phyloP scores from a whole-genome alignment of 2,329 filamentous ascomycete species.

The Didymella keratinophila region DNA sequence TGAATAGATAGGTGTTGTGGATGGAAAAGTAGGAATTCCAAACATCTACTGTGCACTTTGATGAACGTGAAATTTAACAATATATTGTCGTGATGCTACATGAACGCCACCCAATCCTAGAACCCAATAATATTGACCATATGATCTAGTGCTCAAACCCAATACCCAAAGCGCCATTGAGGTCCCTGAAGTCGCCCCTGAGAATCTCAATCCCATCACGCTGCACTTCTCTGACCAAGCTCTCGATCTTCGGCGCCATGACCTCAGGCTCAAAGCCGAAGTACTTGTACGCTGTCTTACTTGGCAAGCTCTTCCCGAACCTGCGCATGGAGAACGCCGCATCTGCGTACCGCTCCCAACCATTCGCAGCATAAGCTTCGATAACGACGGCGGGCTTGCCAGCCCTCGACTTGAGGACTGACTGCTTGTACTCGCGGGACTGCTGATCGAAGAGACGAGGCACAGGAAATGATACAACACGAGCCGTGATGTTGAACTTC shows the following conservation, averaged over 20 bases:
- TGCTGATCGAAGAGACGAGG: not conserved
- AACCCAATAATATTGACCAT: too few species aligned
- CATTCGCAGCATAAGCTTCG: not conserved
- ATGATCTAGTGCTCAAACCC: constrained; percentile 17
- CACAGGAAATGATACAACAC: not conserved
- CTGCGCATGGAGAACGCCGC: not conserved
- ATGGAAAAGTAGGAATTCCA: too few species aligned
- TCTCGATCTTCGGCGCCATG: constrained; percentile 52
- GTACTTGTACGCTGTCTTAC: constrained; percentile 55
- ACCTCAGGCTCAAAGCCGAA: constrained; percentile 61
- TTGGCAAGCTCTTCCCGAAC: not conserved
- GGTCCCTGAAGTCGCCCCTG: constrained; percentile 22
- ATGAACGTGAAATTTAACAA: not conserved
- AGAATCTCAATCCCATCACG: constrained; percentile 38
- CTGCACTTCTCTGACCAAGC: constrained; percentile 47
- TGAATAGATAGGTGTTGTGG: too few species aligned
- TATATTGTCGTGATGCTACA: not conserved
- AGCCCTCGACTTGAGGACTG: not conserved
- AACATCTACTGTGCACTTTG: not conserved
- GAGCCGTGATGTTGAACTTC: not conserved
- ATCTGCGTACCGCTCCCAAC: not conserved
- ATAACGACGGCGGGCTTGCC: not conserved
- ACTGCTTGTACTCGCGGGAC: not conserved
- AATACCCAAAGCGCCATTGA: constrained; percentile 21
- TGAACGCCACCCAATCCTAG: not conserved